Conservation (phyloP, 2,329 filamentous ascomycete genomes). For the Colletotrichum zoysiae region DNA sequence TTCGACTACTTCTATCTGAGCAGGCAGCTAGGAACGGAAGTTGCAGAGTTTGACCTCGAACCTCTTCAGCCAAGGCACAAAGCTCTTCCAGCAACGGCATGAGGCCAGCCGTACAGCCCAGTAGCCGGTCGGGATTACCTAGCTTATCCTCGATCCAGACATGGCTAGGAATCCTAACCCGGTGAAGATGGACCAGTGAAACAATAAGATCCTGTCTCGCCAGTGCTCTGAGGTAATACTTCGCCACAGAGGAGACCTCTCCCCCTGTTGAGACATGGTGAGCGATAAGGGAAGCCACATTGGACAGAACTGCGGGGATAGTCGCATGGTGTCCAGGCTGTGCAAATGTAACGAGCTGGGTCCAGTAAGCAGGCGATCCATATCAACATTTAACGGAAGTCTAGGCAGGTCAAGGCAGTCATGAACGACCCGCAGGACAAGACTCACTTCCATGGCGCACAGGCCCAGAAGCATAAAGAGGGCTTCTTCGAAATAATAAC, state of each 20-base stretch:
- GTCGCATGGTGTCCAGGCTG: constrained; percentile 41
- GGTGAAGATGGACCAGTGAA: constrained; percentile 45
- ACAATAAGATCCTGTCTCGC: constrained; percentile 50
- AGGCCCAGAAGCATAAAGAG: constrained; percentile 47
- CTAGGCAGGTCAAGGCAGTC: not conserved
- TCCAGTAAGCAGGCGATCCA: constrained; percentile 26
- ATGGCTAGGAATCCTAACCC: constrained; percentile 44
- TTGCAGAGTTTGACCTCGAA: constrained; percentile 38
- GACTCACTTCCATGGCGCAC: constrained; percentile 48
- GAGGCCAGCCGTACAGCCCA: constrained; percentile 48
- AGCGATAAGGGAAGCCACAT: constrained; percentile 46
- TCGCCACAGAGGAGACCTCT: constrained; percentile 46
- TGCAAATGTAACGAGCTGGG: constrained; percentile 37
- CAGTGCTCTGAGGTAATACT: constrained; percentile 50
- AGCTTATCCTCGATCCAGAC: constrained; percentile 47
- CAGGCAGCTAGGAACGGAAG: not conserved
- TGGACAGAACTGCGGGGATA: constrained; percentile 45
- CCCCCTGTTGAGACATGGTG: constrained; percentile 44
- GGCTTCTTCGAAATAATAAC: constrained; percentile 47
- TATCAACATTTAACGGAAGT: not conserved
- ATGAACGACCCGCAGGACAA: constrained; percentile 26
- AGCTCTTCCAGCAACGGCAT: constrained; percentile 49
- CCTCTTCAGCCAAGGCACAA: constrained; percentile 47
- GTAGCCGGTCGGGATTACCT: constrained; percentile 47
- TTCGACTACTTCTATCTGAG: not conserved